Evolutionary conservation across 192 early-diverging fungal species (phyloP).

Genomic region (Coemansia sp.): DNA sequence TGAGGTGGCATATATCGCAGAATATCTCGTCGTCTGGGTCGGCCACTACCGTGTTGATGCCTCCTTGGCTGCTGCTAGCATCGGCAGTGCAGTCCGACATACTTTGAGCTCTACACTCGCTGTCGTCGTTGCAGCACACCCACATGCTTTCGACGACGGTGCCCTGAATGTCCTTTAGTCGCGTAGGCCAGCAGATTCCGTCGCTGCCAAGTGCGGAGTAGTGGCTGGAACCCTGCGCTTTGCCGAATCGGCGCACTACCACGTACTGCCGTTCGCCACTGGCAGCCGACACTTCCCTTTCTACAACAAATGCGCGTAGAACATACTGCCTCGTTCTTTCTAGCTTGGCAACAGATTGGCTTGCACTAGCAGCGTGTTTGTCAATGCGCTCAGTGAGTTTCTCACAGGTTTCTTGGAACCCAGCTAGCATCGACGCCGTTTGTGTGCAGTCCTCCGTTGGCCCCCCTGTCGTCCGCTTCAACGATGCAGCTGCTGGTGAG

Average conservation of each 20-base stretch:
- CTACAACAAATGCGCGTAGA: conserved; percentile 29
- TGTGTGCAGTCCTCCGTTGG: not conserved
- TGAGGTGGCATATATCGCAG: conserved; percentile 20
- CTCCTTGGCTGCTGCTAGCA: not conserved
- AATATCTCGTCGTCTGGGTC: conserved; percentile 49
- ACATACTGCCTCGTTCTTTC: conserved; percentile 18
- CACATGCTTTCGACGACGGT: conserved; percentile 39
- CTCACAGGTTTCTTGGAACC: conserved; percentile 1
- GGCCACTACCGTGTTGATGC: conserved; percentile 33
- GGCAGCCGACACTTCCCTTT: not conserved
- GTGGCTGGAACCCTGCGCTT: conserved; percentile 12
- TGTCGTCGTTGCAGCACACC: conserved; percentile 39
- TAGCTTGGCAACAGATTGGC: not conserved
- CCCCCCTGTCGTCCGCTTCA: not conserved
- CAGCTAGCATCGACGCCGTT: not conserved
- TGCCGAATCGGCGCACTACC: conserved; percentile 36
- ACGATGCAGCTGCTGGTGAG: not conserved
- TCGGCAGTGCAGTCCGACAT: not conserved
- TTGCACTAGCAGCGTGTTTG: not conserved
- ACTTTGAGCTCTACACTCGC: conserved; percentile 10
- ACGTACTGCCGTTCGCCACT: not conserved
- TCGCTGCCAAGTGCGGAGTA: conserved; percentile 17
- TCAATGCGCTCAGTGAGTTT: conserved; percentile 1
- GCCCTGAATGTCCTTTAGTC: conserved; percentile 21
- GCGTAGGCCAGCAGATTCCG: conserved; percentile 22